These are phyloP conservation scores for Ramalina intermedia DNA, from an alignment of 495 filamentous ascomycete genomes.

Conservation along the genomic window DNA sequence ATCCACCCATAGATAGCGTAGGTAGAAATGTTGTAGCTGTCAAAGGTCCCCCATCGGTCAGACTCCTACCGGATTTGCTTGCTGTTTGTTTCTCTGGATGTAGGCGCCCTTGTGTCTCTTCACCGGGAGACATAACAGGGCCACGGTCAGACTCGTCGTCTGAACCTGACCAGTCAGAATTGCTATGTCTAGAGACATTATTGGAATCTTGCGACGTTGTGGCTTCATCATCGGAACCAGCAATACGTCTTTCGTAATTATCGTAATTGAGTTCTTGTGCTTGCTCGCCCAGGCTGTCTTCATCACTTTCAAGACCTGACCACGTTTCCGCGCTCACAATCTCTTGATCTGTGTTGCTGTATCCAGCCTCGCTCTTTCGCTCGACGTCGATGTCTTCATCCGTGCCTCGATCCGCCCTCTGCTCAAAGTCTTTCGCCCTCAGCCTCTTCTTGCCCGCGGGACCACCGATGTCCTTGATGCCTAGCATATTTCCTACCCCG, in stretches of 20 bases:
- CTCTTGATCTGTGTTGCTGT: background rate
- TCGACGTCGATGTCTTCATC: background rate
- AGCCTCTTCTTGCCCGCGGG: conserved; percentile 14
- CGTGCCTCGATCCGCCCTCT: no score
- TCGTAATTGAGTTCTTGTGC: background rate
- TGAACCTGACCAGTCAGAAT: background rate
- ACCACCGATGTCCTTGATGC: conserved; percentile 10
- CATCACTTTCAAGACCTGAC: no score
- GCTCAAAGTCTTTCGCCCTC: conserved; percentile 5
- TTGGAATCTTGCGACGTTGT: background rate
- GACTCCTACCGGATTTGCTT: background rate
- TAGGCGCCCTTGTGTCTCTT: background rate
- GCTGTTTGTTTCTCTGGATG: background rate
- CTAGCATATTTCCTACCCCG: conserved; percentile 34
- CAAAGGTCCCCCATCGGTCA: background rate
- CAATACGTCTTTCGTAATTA: background rate
- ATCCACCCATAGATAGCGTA: conserved; percentile 70
- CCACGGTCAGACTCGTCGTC: background rate
- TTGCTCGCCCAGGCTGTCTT: background rate
- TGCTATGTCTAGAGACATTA: background rate
- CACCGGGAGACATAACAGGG: background rate
- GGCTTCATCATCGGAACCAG: background rate
- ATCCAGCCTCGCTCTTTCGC: background rate
- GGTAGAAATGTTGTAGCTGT: conserved; percentile 69
- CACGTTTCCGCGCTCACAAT: conserved; percentile 3